These are phyloP conservation scores for Coemansia sp. DNA, from an alignment of 192 early-diverging fungal genomes.

Conservation along the genomic window DNA sequence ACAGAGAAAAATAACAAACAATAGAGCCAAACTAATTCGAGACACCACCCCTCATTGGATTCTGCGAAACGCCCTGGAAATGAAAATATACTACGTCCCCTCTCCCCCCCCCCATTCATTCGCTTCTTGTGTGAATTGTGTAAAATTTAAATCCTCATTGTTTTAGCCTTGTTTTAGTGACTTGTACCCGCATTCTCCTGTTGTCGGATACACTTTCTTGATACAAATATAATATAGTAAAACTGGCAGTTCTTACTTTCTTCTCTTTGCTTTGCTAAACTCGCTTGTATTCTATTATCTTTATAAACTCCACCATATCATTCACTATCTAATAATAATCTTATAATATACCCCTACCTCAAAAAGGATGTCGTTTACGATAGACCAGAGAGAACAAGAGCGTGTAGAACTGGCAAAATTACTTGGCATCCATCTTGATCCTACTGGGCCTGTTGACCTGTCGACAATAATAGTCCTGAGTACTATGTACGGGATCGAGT, in stretches of 20 bases:
- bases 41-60: not conserved
- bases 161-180: too few relatives aligned
- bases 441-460: constrained; percentile 38
- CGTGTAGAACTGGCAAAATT: constrained; percentile 33
- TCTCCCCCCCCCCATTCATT: not conserved
- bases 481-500: constrained; percentile 38
- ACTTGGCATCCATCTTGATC: constrained; percentile 37
- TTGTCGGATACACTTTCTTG: too few relatives aligned
- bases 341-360: not conserved
- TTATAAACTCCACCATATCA: too few relatives aligned
- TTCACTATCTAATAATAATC: too few relatives aligned
- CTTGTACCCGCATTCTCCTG: too few relatives aligned
- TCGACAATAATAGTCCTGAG: constrained; percentile 42
- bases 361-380: constrained; percentile 40
- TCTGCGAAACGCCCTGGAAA: not conserved
- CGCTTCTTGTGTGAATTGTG: too few relatives aligned
- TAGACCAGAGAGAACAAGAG: constrained; percentile 28
- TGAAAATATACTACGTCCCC: not conserved
- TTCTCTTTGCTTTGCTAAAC: too few relatives aligned
- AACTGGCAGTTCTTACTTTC: too few relatives aligned
- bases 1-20: too few relatives aligned
- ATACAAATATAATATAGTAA: too few relatives aligned
- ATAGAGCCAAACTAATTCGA: too few relatives aligned
- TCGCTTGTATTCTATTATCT: too few relatives aligned
- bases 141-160: not conserved